Percentiles rank a stretch among this genome's conserved stretches.
phyloP scores from a whole-genome alignment of 2,329 filamentous ascomycete genomes.

The Pyricularia grisea region DNA sequence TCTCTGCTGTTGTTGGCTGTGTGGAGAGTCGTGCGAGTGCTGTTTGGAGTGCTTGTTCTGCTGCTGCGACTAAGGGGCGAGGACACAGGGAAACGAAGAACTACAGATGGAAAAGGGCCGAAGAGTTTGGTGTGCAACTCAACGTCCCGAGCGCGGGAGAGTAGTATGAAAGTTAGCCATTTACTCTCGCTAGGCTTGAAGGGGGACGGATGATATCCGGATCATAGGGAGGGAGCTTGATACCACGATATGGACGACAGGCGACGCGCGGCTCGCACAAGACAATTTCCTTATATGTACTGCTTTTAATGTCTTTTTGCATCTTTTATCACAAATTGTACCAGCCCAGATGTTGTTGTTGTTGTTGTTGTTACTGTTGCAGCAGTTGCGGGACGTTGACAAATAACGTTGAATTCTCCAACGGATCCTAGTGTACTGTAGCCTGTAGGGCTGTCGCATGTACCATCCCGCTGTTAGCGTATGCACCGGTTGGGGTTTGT shows the following conservation, averaged over 20 bases:
- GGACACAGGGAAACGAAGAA: neutral
- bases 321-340: neutral
- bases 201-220: neutral
- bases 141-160: neutral
- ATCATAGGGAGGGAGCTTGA: neutral
- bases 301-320: neutral
- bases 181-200: neutral
- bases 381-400: neutral
- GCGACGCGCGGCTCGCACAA: neutral
- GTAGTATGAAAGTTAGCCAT: neutral
- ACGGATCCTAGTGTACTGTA: neutral
- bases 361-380: neutral
- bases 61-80: conserved; percentile 17
- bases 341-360: no score
- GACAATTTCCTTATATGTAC: neutral
- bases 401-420: neutral
- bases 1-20: conserved; percentile 34
- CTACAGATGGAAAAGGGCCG: neutral
- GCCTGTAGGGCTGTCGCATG: neutral
- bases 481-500: neutral
- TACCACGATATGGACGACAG: neutral
- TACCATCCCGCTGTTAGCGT: neutral
- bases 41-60: conserved; percentile 30
- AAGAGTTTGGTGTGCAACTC: neutral
- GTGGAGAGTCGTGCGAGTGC: conserved; percentile 32